Conservation (phyloP, 768 basidiomycete genomes). For the Candolleomyces eurysporus region DNA sequence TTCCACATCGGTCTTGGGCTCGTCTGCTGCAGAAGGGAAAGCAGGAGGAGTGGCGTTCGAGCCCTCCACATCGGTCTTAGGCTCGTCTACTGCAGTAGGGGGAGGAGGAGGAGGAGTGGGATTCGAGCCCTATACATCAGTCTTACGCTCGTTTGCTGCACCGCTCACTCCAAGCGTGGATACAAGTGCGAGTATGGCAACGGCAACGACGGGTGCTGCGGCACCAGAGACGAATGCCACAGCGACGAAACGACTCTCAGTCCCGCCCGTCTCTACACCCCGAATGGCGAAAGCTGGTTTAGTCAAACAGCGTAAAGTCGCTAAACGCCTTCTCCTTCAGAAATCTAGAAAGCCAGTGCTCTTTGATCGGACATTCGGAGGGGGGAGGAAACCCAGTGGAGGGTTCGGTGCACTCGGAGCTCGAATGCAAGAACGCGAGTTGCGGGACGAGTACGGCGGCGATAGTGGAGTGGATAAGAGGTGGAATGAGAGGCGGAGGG, state of each 20-base stretch:
- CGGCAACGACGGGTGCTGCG: too few relatives aligned
- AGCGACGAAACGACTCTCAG: slow-evolving; percentile 10
- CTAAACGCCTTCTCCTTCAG: neutral
- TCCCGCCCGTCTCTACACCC: slow-evolving; percentile 23
- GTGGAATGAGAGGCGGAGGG: slow-evolving; percentile 51
- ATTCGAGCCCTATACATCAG: too few relatives aligned
- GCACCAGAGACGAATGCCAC: too few relatives aligned
- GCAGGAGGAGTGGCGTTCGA: too few relatives aligned
- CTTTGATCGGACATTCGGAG: neutral
- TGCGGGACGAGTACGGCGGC: slow-evolving; percentile 42
- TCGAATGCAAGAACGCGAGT: slow-evolving; percentile 49
- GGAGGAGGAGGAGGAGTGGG: too few relatives aligned
- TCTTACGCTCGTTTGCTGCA: too few relatives aligned
- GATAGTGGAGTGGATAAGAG: slow-evolving; percentile 34
- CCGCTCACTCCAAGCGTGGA: too few relatives aligned
- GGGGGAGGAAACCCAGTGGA: slow-evolving; percentile 9
- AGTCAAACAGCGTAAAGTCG: slow-evolving; percentile 20
- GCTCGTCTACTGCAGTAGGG: too few relatives aligned
- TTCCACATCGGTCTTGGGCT: too few relatives aligned
- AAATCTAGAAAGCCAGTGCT: neutral
- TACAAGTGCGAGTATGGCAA: too few relatives aligned
- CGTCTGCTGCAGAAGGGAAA: too few relatives aligned
- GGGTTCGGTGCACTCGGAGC: slow-evolving; percentile 53
- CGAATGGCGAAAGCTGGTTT: slow-evolving; percentile 26
- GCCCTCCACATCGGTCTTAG: too few relatives aligned